These are phyloP conservation scores for Alternaria dauci DNA, from an alignment of 2,329 filamentous ascomycete genomes.

Conservation along the genomic window DNA sequence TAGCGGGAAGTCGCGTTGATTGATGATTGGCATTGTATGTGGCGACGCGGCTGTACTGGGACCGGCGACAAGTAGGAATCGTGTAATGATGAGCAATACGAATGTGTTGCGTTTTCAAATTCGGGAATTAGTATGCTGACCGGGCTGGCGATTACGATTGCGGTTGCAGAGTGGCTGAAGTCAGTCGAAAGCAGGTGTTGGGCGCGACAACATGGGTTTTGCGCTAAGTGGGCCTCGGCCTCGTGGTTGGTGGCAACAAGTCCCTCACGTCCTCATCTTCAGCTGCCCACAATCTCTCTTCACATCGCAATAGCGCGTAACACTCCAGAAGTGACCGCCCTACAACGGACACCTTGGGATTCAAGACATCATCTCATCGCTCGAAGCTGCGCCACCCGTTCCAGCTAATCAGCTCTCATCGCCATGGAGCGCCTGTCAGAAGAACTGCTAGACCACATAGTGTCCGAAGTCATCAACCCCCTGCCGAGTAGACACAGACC, in stretches of 20 bases:
- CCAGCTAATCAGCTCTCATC: neutral
- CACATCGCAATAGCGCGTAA: neutral
- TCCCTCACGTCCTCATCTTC: neutral
- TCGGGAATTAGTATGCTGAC: neutral
- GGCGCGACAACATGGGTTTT: neutral
- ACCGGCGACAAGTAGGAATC: neutral
- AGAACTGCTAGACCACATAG: slow-evolving; percentile 19
- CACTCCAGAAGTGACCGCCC: neutral
- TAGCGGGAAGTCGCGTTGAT: slow-evolving; percentile 31
- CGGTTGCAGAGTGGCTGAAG: neutral
- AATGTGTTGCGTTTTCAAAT: neutral
- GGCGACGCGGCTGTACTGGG: neutral
- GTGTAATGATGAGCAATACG: neutral
- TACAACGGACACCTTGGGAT: neutral
- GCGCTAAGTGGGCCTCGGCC: slow-evolving; percentile 4
- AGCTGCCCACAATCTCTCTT: neutral
- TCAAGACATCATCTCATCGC: neutral
- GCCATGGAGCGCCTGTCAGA: slow-evolving; percentile 18
- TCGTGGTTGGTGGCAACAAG: neutral
- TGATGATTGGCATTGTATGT: slow-evolving; percentile 23
- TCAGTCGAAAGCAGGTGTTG: neutral
- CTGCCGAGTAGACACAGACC: slow-evolving; percentile 3
- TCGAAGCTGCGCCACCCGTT: neutral
- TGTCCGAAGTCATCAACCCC: slow-evolving; percentile 7
- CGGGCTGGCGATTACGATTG: neutral